Percentiles rank a stretch among this genome's conserved stretches.
Evolutionary conservation across 108 stramenopile species (phyloP).

Genomic region (Fragilaria crotonensis): DNA sequence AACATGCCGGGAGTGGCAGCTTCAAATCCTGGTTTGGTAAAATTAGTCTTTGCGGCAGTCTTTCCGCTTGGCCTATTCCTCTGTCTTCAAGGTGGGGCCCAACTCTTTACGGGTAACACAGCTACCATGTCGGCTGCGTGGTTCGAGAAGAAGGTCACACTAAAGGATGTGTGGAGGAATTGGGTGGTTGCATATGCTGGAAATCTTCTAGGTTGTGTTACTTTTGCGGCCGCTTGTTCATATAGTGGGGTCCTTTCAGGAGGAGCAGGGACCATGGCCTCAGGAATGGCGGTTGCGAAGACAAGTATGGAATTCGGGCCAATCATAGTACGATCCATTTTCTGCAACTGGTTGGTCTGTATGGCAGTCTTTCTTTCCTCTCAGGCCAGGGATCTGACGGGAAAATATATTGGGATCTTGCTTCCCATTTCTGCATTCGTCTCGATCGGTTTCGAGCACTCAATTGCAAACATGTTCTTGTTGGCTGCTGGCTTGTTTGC

Average conservation of each 20-base stretch:
- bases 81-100: conserved; percentile 13
- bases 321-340: conserved; percentile 34
- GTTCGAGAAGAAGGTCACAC: conserved; percentile 2
- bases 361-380: conserved; percentile 23
- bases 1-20: conserved; percentile 7
- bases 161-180: conserved; percentile 1
- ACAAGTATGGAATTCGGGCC: conserved; percentile 14
- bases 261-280: conserved; percentile 7
- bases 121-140: conserved; percentile 6
- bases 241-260: conserved; percentile 5
- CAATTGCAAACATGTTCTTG: conserved; percentile 65
- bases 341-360: conserved; percentile 64
- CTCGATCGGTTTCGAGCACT: conserved; percentile 40
- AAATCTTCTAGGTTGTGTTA: conserved; percentile 22
- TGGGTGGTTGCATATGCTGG: conserved; percentile 9
- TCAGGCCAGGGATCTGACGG: conserved; percentile 17
- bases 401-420: conserved; percentile 27
- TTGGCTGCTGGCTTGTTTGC: conserved; percentile 23
- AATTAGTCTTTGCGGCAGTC: conserved; percentile 9
- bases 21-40: conserved; percentile 13
- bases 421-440: conserved; percentile 31
- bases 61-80: conserved; percentile 22
- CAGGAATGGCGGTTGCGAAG: conserved; percentile 12
- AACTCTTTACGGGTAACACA: conserved; percentile 27
- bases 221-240: conserved; percentile 10